phyloP scores from a whole-genome alignment of 495 filamentous ascomycete genomes.

The Penicillium flavigenum region DNA sequence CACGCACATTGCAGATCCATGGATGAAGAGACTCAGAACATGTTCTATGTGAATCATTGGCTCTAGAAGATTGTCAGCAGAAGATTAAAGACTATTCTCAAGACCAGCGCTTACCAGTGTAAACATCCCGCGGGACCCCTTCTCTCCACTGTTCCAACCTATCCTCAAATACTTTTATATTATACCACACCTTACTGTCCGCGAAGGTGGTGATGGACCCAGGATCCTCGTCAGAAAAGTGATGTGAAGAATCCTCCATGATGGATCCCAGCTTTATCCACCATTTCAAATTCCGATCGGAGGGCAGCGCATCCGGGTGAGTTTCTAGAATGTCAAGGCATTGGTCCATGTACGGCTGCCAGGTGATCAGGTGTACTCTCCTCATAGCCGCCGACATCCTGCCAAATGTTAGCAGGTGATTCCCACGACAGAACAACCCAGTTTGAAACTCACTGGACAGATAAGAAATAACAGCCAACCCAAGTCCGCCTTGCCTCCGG shows the following conservation, averaged over 20 bases:
- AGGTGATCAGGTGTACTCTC: conserved; percentile 77
- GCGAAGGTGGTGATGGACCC: conserved; percentile 62
- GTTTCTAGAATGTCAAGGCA: conserved; percentile 72
- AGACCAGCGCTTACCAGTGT: conserved; percentile 27
- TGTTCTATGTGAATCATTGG: conserved; percentile 33
- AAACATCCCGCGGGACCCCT: conserved; percentile 49
- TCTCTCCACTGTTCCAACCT: conserved; percentile 68
- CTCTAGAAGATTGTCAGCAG: conserved; percentile 21
- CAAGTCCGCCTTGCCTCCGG: conserved; percentile 76
- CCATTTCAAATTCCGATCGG: conserved; percentile 71
- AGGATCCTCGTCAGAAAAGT: conserved; percentile 76
- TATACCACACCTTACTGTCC: conserved; percentile 71
- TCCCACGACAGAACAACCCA: neutral
- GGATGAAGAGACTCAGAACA: conserved; percentile 73
- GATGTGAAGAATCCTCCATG: conserved; percentile 73
- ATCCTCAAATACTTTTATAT: conserved; percentile 71
- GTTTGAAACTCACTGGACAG: conserved; percentile 46
- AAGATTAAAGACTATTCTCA: neutral
- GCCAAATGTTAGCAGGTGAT: conserved; percentile 54
- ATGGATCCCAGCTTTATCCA: conserved; percentile 76
- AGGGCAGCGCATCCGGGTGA: conserved; percentile 66
- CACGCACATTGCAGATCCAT: conserved; percentile 79
- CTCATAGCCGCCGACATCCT: conserved; percentile 77
- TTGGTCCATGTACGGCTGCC: conserved; percentile 83
- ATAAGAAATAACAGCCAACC: conserved; percentile 79